Conservation (phyloP, 2,329 filamentous ascomycete genomes). For the Penicillium fuscoglaucum region DNA sequence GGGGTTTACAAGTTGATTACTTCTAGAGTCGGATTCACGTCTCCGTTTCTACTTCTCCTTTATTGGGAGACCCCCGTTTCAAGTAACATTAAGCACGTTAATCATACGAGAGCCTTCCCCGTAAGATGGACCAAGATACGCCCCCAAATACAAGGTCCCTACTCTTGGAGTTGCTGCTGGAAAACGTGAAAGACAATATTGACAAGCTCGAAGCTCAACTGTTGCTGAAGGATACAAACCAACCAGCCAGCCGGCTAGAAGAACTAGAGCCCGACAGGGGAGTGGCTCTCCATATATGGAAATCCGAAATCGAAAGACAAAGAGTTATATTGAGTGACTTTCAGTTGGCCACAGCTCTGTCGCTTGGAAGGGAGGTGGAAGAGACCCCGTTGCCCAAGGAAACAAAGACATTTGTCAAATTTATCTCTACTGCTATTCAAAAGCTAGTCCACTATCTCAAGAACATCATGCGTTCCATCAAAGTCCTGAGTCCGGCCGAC, state of each 20-base stretch:
- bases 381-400: not conserved
- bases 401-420: not conserved
- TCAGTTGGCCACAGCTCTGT: not conserved
- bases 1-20: not conserved
- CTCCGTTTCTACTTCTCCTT: not conserved
- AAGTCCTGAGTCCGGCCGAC: not conserved
- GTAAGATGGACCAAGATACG: not conserved
- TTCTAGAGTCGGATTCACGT: not conserved
- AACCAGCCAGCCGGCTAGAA: not conserved
- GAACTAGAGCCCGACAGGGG: not conserved
- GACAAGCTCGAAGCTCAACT: not conserved
- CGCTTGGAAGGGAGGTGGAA: not conserved
- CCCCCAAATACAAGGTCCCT: not conserved
- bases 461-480: not conserved
- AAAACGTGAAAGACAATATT: not conserved
- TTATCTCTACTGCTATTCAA: not conserved
- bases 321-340: not conserved
- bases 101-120: not conserved
- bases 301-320: not conserved
- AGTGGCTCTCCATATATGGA: not conserved
- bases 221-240: not conserved
- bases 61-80: not conserved
- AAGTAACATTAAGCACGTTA: not conserved
- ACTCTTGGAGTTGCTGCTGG: not conserved
- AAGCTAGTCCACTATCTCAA: not conserved